These are phyloP conservation scores for Verbascum thapsus DNA, from an alignment of 257 asterid genomes.

Conservation along the genomic window DNA sequence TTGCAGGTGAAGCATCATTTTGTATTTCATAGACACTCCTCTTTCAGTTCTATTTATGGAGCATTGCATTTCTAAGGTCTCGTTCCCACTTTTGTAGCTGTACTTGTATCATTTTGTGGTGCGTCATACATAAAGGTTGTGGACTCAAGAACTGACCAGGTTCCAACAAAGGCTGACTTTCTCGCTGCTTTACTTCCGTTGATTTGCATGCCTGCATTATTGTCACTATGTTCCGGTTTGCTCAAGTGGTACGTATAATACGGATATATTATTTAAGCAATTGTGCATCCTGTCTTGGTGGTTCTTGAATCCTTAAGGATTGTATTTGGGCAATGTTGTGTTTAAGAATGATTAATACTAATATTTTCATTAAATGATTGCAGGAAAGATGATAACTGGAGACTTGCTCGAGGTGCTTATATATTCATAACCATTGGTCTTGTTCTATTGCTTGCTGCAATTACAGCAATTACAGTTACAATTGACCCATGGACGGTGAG, in stretches of 20 bases:
- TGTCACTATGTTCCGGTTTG: constrained; percentile 82
- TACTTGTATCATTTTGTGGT: constrained; percentile 92
- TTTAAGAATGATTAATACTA: constrained; percentile 24
- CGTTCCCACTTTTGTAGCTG: constrained; percentile 49
- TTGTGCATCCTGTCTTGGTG: constrained; percentile 7
- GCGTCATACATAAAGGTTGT: constrained; percentile 80
- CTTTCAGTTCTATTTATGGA: constrained; percentile 10
- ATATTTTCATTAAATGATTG: constrained; percentile 31
- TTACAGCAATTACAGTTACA: constrained; percentile 76
- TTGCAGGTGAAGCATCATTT: constrained; percentile 63
- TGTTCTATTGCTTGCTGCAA: constrained; percentile 82
- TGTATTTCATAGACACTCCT: constrained; percentile 18
- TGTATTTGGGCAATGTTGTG: constrained; percentile 22
- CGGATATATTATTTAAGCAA: constrained; percentile 15
- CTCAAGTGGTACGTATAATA: constrained; percentile 79
- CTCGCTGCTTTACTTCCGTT: constrained; percentile 95
- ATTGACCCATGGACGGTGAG: constrained; percentile 92
- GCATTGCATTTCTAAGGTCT: constrained; percentile 32
- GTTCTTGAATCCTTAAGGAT: constrained; percentile 21
- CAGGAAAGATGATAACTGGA: constrained; percentile 99
- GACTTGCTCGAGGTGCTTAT: constrained; percentile 84
- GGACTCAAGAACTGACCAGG: constrained; percentile 72
- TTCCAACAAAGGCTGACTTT: constrained; percentile 85
- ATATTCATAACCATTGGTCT: constrained; percentile 76
- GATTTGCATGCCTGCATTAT: constrained; percentile 88